Evolutionary conservation across 1,284 basidiomycete species (phyloP).

Genomic region (Phellopilus nigrolimitatus): DNA sequence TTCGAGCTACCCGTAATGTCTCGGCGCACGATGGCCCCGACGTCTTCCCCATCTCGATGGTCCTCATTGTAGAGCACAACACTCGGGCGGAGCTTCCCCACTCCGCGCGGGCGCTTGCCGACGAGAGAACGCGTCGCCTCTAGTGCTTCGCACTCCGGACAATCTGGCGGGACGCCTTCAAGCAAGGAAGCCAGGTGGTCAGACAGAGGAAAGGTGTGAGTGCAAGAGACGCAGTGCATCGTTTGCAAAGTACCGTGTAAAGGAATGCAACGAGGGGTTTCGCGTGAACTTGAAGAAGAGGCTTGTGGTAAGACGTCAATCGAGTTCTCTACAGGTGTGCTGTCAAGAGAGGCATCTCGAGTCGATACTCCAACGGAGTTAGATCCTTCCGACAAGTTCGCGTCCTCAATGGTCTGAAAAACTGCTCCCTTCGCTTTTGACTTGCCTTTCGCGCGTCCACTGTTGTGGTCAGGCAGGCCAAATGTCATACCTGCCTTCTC

Average conservation of each 20-base stretch:
- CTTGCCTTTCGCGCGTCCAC: conserved; percentile 40
- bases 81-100: conserved; percentile 78
- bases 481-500: conserved; percentile 78
- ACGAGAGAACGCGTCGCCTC: no score
- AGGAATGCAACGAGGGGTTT: conserved; percentile 78
- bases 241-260: conserved; percentile 82
- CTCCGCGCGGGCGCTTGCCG: conserved; percentile 78
- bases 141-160: conserved; percentile 83
- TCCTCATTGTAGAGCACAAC: no score
- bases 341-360: no score
- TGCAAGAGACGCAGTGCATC: conserved; percentile 81
- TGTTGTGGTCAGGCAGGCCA: conserved; percentile 62
- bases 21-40: no score
- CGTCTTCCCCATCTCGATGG: no score
- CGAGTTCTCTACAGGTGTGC: no score
- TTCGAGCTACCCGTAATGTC: no score
- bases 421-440: conserved; percentile 24
- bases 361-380: no score
- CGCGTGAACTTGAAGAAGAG: conserved; percentile 20
- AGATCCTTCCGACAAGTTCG: background rate
- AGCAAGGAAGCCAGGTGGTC: conserved; percentile 53
- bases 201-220: conserved; percentile 60
- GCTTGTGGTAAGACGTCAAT: conserved; percentile 14
- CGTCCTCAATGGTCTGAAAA: conserved; percentile 20
- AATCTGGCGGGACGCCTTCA: conserved; percentile 65